Evolutionary conservation across 257 asterid genomes (phyloP).

Genomic region (Avicennia marina): DNA sequence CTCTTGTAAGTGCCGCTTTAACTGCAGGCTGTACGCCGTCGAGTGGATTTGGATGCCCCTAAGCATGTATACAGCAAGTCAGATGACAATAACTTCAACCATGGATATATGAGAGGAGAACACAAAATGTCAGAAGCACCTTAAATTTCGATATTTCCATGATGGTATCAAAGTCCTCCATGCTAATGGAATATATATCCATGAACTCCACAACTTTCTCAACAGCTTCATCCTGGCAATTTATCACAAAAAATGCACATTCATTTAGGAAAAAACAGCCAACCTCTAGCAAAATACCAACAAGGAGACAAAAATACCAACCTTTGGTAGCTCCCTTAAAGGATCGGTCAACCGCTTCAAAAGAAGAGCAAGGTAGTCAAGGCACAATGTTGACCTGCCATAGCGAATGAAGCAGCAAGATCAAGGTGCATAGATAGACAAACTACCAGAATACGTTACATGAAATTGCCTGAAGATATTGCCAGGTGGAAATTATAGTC

Average conservation of each 20-base stretch:
- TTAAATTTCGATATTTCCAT: slow-evolving; percentile 81
- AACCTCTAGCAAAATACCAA: slow-evolving; percentile 8
- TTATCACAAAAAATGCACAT: slow-evolving; percentile 15
- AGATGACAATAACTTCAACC: slow-evolving; percentile 11
- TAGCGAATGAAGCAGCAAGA: slow-evolving; percentile 6
- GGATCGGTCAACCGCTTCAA: slow-evolving; percentile 75
- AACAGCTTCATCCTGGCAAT: slow-evolving; percentile 86
- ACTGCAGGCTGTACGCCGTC: slow-evolving; percentile 87
- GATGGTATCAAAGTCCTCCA: slow-evolving; percentile 82
- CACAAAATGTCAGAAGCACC: slow-evolving; percentile 28
- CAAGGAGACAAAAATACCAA: slow-evolving; percentile 18
- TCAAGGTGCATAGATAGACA: slow-evolving; percentile 15
- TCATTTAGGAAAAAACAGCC: background rate
- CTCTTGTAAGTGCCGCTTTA: slow-evolving; percentile 84
- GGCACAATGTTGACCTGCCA: slow-evolving; percentile 71
- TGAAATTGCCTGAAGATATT: no score
- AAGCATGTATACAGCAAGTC: slow-evolving; percentile 18
- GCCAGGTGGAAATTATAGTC: no score
- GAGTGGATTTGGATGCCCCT: slow-evolving; percentile 82
- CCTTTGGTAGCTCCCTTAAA: slow-evolving; percentile 64
- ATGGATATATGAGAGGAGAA: background rate
- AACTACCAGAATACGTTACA: no score
- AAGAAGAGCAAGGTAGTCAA: slow-evolving; percentile 72
- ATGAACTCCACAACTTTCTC: slow-evolving; percentile 78
- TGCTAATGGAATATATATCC: slow-evolving; percentile 83